Evolutionary conservation across 2,329 filamentous ascomycete species (phyloP).

Genomic region (Diaporthe humulicola): DNA sequence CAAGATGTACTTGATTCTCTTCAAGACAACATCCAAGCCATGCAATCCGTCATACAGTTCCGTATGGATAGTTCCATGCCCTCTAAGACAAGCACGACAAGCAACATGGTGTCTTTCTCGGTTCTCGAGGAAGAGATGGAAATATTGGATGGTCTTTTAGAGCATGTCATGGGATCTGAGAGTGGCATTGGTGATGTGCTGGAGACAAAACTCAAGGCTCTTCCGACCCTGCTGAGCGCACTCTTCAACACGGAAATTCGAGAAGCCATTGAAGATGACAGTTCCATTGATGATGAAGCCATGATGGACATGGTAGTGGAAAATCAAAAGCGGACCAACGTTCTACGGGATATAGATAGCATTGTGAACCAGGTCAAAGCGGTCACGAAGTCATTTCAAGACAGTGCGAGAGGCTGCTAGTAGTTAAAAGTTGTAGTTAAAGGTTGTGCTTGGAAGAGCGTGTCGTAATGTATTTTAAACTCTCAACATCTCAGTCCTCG

Average conservation of each 20-base stretch:
- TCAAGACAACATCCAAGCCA: conserved; percentile 5
- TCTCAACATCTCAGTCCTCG: too few species aligned
- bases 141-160: background rate
- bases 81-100: background rate
- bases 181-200: background rate
- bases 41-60: background rate
- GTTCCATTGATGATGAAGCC: background rate
- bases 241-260: conserved; percentile 2
- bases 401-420: too few species aligned
- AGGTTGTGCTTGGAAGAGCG: too few species aligned
- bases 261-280: background rate
- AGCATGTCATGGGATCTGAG: background rate
- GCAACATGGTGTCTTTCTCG: background rate
- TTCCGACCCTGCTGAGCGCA: background rate
- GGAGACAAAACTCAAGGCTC: background rate
- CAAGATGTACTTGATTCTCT: background rate
- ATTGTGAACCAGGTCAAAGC: background rate
- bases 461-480: too few species aligned
- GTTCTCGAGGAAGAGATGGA: background rate
- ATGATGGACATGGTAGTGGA: conserved; percentile 1
- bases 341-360: background rate
- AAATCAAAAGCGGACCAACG: background rate
- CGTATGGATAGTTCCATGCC: background rate
- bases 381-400: background rate
- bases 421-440: too few species aligned